Evolutionary conservation across 1,284 basidiomycete species (phyloP).

Genomic region (Heterobasidion irregulare): DNA sequence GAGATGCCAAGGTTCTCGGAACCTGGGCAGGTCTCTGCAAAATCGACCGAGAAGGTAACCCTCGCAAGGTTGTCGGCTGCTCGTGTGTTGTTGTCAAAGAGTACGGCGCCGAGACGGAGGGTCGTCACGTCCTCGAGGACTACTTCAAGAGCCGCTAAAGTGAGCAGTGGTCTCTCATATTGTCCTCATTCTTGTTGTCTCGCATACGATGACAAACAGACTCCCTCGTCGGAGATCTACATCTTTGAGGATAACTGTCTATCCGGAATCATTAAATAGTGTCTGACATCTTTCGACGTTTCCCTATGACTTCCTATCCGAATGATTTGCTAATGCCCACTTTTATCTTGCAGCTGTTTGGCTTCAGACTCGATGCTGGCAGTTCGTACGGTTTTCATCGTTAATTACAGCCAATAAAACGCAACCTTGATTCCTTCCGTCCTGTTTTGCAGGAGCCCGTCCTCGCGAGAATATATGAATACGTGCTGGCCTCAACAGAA

Average conservation of each 20-base stretch:
- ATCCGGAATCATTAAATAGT: slow-evolving; percentile 78
- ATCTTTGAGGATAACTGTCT: slow-evolving; percentile 66
- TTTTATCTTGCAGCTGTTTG: not conserved
- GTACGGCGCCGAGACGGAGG: slow-evolving; percentile 94
- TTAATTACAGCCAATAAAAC: no score
- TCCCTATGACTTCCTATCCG: not conserved
- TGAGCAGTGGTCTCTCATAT: slow-evolving; percentile 17
- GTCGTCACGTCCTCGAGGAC: slow-evolving; percentile 93
- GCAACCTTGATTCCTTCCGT: no score
- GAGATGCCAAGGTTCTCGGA: slow-evolving; percentile 95
- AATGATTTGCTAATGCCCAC: not conserved
- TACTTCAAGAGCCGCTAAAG: slow-evolving; percentile 90
- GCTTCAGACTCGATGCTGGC: no score
- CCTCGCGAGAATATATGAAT: no score
- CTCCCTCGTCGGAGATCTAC: slow-evolving; percentile 76
- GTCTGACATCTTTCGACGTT: slow-evolving; percentile 39
- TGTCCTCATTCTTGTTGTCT: slow-evolving; percentile 8
- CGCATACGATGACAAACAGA: slow-evolving; percentile 65
- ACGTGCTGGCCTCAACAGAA: no score
- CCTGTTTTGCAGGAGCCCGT: no score
- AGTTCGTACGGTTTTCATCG: no score
- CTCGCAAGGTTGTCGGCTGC: slow-evolving; percentile 94
- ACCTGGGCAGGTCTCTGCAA: slow-evolving; percentile 99
- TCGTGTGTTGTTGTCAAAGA: slow-evolving; percentile 98
- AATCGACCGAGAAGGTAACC: slow-evolving; percentile 98